These are phyloP conservation scores for Mycena olivaceomarginata DNA, from an alignment of 768 basidiomycete species.

Conservation along the genomic window DNA sequence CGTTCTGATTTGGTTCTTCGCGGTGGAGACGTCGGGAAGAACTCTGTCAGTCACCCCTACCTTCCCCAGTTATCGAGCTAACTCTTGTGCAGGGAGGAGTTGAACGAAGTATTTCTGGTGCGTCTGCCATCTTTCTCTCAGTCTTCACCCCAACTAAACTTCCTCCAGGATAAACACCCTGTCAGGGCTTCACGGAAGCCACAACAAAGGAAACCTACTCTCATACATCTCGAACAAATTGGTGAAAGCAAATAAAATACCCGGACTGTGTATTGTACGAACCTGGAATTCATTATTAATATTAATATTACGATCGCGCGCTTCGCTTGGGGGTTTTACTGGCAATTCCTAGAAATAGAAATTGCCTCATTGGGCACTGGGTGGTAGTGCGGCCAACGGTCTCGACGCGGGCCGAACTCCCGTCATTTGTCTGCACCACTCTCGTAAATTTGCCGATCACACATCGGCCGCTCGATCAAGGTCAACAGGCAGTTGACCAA, in stretches of 20 bases:
- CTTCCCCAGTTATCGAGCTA: background rate
- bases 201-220: background rate
- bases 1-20: slow-evolving; percentile 46
- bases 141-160: background rate
- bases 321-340: too few species aligned
- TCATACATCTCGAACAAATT: slow-evolving; percentile 14
- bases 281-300: background rate
- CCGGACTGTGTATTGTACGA: too few species aligned
- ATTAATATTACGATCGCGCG: too few species aligned
- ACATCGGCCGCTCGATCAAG: too few species aligned
- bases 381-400: background rate
- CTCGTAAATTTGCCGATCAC: background rate
- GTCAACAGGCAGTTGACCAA: too few species aligned
- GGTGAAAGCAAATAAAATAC: background rate
- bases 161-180: slow-evolving; percentile 16
- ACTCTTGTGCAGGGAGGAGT: slow-evolving; percentile 45
- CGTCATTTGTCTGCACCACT: background rate
- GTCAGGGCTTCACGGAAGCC: slow-evolving; percentile 24
- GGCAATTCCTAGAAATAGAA: background rate
- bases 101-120: slow-evolving; percentile 47
- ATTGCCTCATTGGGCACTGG: slow-evolving; percentile 1
- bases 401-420: background rate
- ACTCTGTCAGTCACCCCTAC: slow-evolving; percentile 42
- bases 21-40: slow-evolving; percentile 48
- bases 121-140: background rate